Base-by-base conservation (phyloP, 2,329 filamentous ascomycete species). In the Sporothrix mexicana region DNA sequence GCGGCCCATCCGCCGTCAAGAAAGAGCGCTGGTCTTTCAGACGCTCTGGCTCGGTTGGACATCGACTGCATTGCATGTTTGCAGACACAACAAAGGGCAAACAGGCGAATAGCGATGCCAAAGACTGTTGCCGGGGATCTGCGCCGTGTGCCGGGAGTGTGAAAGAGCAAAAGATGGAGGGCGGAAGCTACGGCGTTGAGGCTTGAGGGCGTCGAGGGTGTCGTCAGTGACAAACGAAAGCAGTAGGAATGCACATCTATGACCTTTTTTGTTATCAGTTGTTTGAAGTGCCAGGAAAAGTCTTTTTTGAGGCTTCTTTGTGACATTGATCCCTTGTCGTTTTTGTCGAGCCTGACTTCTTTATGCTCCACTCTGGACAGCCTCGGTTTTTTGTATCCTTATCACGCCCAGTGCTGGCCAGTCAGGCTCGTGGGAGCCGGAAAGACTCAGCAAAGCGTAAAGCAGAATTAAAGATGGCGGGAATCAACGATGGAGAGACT, bases 321-420 rank as follows among this genome's bases (percentile, higher is more conserved):
- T 43, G 59, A 20, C 20, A n/a, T 10, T n/a, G 10, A n/a, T 36
- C 20, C 30, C 36, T 62, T n/a, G 43, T 45, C 12, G n/a, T 20
- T 4, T 43, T 36, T 45, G 3, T 45, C 30, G 15, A 61, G 57
- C 13, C 23, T 41, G 59, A 17, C 59, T 36, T 8, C 36, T 36
- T 36, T 36, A 36, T 62, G 13, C 45, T 67, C 64, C 64, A 51
- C 64, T 67, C 15, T 67, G 64, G 45, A 51, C 45, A 67, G 64
- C 45, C 64, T 67, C 64, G 20, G 9, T 51, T 51, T 67, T 20
- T 8, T 47, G 61, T 45, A 66, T 45, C 41, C 61, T 66, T 66
- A 41, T 25, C n/a, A 2, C 15, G 41, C 12, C 53, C 53, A 57
- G 23, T 57, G 30, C 30, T 55, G 23, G 1, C 20, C 41, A 36